Conservation (phyloP, 169 alveolate genomes). For the Amoebophrya sp. region DNA sequence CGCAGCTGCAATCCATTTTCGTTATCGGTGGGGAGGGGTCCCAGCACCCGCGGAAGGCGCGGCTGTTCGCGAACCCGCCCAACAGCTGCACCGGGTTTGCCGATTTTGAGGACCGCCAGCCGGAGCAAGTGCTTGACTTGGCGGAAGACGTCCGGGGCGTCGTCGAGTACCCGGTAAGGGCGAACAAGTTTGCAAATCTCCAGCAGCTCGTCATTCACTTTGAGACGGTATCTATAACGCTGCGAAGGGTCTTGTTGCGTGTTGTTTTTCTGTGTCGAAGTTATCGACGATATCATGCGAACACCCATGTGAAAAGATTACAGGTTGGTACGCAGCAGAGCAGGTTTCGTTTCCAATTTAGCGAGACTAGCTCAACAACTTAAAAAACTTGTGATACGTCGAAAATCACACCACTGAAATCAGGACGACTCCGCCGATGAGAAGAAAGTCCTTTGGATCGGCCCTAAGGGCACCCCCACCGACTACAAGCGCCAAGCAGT, state of each 20-base stretch:
- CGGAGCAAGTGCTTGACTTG: background rate
- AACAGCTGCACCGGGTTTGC: background rate
- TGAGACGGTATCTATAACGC: background rate
- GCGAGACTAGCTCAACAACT: too few relatives aligned
- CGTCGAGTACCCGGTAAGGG: background rate
- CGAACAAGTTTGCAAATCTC: background rate
- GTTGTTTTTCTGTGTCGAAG: too few relatives aligned
- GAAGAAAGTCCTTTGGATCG: background rate
- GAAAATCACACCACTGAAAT: too few relatives aligned
- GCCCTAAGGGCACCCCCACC: background rate
- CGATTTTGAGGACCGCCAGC: background rate
- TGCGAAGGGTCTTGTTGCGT: too few relatives aligned
- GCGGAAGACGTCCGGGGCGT: background rate
- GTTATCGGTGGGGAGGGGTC: background rate
- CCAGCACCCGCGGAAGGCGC: background rate
- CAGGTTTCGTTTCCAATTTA: too few relatives aligned
- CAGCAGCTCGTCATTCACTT: background rate
- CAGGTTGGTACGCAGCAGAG: too few relatives aligned
- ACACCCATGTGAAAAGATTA: too few relatives aligned
- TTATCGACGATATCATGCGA: too few relatives aligned
- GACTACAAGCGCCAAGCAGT: background rate
- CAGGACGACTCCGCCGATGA: background rate
- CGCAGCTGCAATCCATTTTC: background rate
- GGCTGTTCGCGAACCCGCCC: conserved; percentile 13
- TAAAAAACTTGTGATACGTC: too few relatives aligned